These are phyloP conservation scores for Saposhnikovia divaricata DNA, from an alignment of 129 eudicot species.

Conservation along the genomic window DNA sequence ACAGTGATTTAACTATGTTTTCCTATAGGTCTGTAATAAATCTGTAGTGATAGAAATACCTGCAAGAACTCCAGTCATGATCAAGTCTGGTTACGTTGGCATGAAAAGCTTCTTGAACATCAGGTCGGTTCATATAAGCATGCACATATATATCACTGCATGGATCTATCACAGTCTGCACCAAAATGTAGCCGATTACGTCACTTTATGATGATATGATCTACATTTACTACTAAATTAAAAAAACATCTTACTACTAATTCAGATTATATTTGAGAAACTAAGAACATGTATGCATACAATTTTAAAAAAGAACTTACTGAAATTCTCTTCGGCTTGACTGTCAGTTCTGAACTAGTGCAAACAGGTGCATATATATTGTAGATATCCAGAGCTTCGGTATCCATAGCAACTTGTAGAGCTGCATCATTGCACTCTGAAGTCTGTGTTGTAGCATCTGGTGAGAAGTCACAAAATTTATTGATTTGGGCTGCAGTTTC, in stretches of 20 bases:
- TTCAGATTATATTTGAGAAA: background rate
- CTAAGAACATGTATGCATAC: background rate
- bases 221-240: background rate
- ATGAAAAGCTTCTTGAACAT: slow-evolving; percentile 81
- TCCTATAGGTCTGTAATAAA: background rate
- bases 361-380: slow-evolving; percentile 77
- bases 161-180: slow-evolving; percentile 56
- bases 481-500: slow-evolving; percentile 36
- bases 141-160: slow-evolving; percentile 54
- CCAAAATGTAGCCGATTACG: background rate
- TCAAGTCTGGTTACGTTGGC: slow-evolving; percentile 66
- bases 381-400: slow-evolving; percentile 44
- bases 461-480: slow-evolving; percentile 59
- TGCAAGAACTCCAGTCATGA: slow-evolving; percentile 79
- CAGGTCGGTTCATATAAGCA: slow-evolving; percentile 61
- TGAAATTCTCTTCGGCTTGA: slow-evolving; percentile 45
- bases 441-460: slow-evolving; percentile 32
- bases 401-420: slow-evolving; percentile 15
- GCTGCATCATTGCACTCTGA: slow-evolving; percentile 37
- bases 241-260: background rate
- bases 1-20: background rate
- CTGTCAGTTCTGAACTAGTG: slow-evolving; percentile 40
- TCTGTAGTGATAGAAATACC: slow-evolving; percentile 23
- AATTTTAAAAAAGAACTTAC: slow-evolving; percentile 21
- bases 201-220: background rate